These are phyloP conservation scores for Primulina tabacum DNA, from an alignment of 257 asterid species.

Conservation along the genomic window DNA sequence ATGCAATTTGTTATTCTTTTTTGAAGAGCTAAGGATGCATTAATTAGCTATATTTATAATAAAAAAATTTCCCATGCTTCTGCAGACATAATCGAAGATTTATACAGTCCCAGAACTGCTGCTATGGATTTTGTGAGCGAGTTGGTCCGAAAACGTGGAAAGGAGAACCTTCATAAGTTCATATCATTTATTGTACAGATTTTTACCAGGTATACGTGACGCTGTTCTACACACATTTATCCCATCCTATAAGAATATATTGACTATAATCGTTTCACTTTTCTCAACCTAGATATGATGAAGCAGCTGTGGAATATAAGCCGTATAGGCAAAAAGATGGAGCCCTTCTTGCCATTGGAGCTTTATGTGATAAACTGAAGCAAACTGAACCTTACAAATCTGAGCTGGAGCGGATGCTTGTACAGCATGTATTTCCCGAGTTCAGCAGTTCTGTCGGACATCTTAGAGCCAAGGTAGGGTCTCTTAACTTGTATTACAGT, in stretches of 20 bases:
- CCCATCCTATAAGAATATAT: conserved; percentile 9
- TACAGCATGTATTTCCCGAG: conserved; percentile 91
- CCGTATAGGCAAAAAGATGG: conserved; percentile 94
- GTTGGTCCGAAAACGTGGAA: conserved; percentile 93
- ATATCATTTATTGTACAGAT: conserved; percentile 75
- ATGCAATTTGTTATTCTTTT: background rate
- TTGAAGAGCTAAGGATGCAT: conserved; percentile 13
- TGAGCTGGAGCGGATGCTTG: conserved; percentile 93
- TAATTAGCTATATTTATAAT: conserved; percentile 12
- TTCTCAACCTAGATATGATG: conserved; percentile 57
- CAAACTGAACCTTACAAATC: conserved; percentile 91
- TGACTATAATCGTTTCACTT: conserved; percentile 17
- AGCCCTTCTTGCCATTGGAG: conserved; percentile 95
- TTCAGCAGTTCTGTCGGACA: conserved; percentile 88
- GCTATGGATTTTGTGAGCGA: conserved; percentile 99
- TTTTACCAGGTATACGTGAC: conserved; percentile 63
- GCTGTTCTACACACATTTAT: conserved; percentile 1
- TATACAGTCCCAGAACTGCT: conserved; percentile 96
- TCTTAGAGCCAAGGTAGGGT: conserved; percentile 96
- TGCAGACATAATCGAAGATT: conserved; percentile 92
- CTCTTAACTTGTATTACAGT: conserved; percentile 13
- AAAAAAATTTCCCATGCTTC: conserved; percentile 10
- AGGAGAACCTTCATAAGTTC: conserved; percentile 94
- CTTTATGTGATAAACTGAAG: conserved; percentile 92
- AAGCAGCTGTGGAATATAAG: conserved; percentile 65